Evolutionary conservation across 2,329 filamentous ascomycete genomes (phyloP).

Genomic region (Aspergillaceae sp.): DNA sequence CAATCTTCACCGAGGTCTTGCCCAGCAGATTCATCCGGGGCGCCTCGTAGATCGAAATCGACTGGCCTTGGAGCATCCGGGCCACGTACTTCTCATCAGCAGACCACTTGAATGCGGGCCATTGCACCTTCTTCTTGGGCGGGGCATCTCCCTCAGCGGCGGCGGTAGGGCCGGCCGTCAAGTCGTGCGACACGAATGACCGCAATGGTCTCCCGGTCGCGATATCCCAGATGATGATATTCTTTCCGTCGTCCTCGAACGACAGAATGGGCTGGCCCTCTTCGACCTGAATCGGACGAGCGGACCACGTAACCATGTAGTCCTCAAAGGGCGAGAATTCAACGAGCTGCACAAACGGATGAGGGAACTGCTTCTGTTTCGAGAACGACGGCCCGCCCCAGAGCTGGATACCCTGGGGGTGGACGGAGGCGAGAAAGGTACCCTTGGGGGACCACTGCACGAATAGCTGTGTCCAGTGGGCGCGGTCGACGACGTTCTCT

Average conservation of each 20-base stretch:
- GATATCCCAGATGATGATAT: constrained; percentile 98
- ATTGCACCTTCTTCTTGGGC: constrained; percentile 86
- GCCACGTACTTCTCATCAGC: constrained; percentile 95
- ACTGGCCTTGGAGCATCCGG: constrained; percentile 75
- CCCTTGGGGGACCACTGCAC: constrained; percentile 96
- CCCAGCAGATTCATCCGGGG: constrained; percentile 83
- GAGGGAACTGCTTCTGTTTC: constrained; percentile 84
- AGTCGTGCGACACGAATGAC: constrained; percentile 85
- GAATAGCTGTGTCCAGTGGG: constrained; percentile 96
- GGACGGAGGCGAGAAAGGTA: constrained; percentile 88
- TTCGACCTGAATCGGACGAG: constrained; percentile 82
- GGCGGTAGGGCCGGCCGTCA: constrained; percentile 48
- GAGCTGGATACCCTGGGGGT: constrained; percentile 91
- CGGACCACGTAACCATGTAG: constrained; percentile 95
- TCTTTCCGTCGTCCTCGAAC: constrained; percentile 94
- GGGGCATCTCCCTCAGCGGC: constrained; percentile 54
- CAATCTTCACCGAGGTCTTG: constrained; percentile 90
- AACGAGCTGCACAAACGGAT: constrained; percentile 90
- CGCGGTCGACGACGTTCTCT: constrained; percentile 81
- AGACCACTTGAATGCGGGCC: constrained; percentile 99
- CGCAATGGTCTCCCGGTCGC: constrained; percentile 80
- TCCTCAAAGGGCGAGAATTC: constrained; percentile 92
- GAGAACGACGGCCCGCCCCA: constrained; percentile 90
- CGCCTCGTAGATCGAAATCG: constrained; percentile 84
- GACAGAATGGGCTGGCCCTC: constrained; percentile 79